These are phyloP conservation scores for Voacanga thouarsii DNA, from an alignment of 257 asterid species.

Conservation along the genomic window DNA sequence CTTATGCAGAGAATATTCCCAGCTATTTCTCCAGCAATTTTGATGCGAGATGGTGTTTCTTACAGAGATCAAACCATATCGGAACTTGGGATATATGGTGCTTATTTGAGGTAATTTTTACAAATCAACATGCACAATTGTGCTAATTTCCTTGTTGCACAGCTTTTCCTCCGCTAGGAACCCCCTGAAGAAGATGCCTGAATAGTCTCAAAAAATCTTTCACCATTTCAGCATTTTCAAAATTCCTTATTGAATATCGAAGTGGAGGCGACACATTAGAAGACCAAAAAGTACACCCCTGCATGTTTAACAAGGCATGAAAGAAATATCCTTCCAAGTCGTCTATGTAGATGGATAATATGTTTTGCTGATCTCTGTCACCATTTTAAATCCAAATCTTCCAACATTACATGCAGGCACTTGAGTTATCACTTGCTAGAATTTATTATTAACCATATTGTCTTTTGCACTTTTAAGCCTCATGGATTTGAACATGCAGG, in stretches of 20 bases:
- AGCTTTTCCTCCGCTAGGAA: background rate
- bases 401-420: background rate
- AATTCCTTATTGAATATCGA: background rate
- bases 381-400: background rate
- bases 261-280: background rate
- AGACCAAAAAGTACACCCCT: background rate
- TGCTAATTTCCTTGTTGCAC: background rate
- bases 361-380: background rate
- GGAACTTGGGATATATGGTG: constrained; percentile 78
- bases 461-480: background rate
- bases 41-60: constrained; percentile 71
- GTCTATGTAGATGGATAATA: background rate
- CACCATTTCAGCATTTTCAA: background rate
- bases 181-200: background rate
- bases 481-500: constrained; percentile 34
- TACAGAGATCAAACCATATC: constrained; percentile 71
- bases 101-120: constrained; percentile 68
- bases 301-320: background rate
- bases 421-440: too few relatives aligned
- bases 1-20: constrained; percentile 98
- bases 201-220: background rate
- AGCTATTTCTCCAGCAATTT: constrained; percentile 58
- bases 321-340: background rate
- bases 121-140: too few relatives aligned
- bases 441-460: background rate